These are phyloP conservation scores for Ceratocystis harringtonii DNA, from an alignment of 2,329 filamentous ascomycete species.

Conservation along the genomic window DNA sequence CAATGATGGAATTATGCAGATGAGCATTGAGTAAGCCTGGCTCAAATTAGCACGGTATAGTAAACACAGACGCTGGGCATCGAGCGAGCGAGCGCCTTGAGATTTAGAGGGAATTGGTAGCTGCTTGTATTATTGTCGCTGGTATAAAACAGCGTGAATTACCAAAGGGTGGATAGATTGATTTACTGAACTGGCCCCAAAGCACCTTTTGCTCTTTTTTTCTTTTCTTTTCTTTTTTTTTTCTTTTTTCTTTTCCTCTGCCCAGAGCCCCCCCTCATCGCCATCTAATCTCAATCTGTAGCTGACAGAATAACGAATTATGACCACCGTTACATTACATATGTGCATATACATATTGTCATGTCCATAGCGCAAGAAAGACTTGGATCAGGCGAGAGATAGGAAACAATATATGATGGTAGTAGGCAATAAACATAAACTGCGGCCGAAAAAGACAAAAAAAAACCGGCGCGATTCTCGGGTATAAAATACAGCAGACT, in stretches of 20 bases:
- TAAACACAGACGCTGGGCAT: too few species aligned
- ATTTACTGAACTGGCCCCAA: too few species aligned
- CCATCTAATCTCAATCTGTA: slow-evolving; percentile 5
- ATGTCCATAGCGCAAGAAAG: neutral
- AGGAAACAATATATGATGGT: neutral
- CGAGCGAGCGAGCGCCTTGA: too few species aligned
- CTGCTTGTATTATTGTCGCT: too few species aligned
- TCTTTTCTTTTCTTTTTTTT: neutral
- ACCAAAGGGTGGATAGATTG: too few species aligned
- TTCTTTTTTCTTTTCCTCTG: neutral
- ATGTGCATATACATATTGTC: too few species aligned
- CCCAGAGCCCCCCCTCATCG: neutral
- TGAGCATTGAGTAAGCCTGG: slow-evolving; percentile 67
- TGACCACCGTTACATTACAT: neutral
- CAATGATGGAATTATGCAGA: slow-evolving; percentile 89
- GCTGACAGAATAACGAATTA: slow-evolving; percentile 11
- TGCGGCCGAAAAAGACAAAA: neutral
- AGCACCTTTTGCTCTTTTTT: too few species aligned
- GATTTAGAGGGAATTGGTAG: neutral
- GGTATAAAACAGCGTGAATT: too few species aligned
- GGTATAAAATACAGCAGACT: slow-evolving; percentile 8
- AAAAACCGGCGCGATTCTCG: neutral
- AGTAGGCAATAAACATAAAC: neutral
- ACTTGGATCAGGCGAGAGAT: neutral
- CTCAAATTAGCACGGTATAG: too few species aligned